These are phyloP conservation scores for Thinopyrum elongatum DNA, from an alignment of 176 grass and related monocot species.

Conservation along the genomic window DNA sequence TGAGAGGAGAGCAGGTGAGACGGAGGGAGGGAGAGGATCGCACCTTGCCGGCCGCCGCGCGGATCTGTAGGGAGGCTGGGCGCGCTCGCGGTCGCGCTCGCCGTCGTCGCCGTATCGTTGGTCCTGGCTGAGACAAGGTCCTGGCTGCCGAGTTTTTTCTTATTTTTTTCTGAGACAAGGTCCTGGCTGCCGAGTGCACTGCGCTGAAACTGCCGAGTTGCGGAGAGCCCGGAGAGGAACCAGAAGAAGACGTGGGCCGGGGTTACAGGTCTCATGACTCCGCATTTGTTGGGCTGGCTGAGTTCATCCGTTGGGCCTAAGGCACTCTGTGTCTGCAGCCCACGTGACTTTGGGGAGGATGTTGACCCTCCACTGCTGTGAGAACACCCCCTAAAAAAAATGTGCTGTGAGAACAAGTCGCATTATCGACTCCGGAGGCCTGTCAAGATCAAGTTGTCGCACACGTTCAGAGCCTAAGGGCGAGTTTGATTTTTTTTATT, in stretches of 20 bases:
- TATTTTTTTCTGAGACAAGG: no score
- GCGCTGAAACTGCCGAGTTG: no score
- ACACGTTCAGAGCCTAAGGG: no score
- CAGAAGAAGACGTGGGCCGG: background rate
- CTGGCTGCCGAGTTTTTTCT: background rate
- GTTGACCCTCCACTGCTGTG: no score
- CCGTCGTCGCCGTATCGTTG: background rate
- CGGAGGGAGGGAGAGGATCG: background rate
- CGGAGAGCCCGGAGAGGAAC: background rate
- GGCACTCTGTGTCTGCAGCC: no score
- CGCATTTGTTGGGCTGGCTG: background rate
- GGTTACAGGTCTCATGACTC: background rate
- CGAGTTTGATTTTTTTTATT: no score
- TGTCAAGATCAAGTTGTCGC: no score
- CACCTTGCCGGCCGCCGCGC: conserved; percentile 14
- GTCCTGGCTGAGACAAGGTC: background rate
- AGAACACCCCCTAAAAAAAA: no score
- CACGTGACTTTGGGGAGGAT: no score
- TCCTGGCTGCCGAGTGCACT: no score
- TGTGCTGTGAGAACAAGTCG: no score
- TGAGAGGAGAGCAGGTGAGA: background rate
- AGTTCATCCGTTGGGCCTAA: background rate
- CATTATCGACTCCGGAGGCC: no score
- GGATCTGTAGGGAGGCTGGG: background rate
- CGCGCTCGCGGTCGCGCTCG: background rate